Evolutionary conservation across 2,329 filamentous ascomycete genomes (phyloP).

Genomic region (Passalora sequoiae): DNA sequence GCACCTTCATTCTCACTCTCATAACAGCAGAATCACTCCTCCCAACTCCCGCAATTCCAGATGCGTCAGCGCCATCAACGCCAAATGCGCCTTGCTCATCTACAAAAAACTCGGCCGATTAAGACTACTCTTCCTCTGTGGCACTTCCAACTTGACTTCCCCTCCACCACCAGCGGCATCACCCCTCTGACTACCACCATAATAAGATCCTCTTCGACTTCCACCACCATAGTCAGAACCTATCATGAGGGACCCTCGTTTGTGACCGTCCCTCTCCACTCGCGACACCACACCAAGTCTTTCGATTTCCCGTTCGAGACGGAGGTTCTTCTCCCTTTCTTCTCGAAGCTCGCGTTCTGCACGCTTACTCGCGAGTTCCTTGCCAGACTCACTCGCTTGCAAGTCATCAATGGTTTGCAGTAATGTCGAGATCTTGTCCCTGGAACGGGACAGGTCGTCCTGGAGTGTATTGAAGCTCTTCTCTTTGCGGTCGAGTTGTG

Average conservation of each 20-base stretch:
- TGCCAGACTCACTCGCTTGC: conserved; percentile 76
- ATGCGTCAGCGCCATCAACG: conserved; percentile 18
- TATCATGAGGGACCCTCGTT: conserved; percentile 30
- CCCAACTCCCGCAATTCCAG: too few relatives aligned
- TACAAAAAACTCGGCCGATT: conserved; percentile 48
- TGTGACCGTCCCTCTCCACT: conserved; percentile 53
- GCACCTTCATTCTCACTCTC: too few relatives aligned
- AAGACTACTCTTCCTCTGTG: conserved; percentile 41
- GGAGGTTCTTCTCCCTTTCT: conserved; percentile 73
- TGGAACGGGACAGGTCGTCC: conserved; percentile 77
- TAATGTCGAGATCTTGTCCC: conserved; percentile 86
- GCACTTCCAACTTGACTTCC: conserved; percentile 35
- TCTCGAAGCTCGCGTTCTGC: conserved; percentile 87
- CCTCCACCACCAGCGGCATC: conserved; percentile 23
- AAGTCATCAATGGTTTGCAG: conserved; percentile 90
- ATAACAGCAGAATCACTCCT: too few relatives aligned
- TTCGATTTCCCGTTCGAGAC: conserved; percentile 84
- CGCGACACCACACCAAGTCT: conserved; percentile 58
- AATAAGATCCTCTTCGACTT: conserved; percentile 39
- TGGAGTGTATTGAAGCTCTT: conserved; percentile 73
- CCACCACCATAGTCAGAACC: conserved; percentile 41
- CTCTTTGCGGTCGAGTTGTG: conserved; percentile 87
- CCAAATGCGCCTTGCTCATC: conserved; percentile 22
- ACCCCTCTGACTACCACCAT: conserved; percentile 32
- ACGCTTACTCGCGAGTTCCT: conserved; percentile 74